phyloP scores from a whole-genome alignment of 495 filamentous ascomycete species.

The Hypoxylon crocopeplum region DNA sequence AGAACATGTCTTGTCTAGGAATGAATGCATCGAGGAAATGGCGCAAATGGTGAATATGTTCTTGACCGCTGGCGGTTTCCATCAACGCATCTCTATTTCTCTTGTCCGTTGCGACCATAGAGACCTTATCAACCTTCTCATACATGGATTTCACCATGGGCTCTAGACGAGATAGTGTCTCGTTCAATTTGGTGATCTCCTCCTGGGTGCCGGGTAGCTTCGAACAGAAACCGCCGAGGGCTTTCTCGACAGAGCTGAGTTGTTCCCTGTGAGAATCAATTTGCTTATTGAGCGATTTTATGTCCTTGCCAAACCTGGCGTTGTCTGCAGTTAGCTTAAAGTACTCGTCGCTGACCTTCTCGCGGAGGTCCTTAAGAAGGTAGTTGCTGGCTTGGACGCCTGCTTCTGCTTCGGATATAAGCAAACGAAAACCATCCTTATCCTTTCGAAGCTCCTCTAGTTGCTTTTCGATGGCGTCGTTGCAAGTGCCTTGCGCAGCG shows the following conservation, averaged over 20 bases:
- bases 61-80: slow-evolving; percentile 8
- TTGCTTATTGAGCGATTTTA: slow-evolving; percentile 24
- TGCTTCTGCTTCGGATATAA: slow-evolving; percentile 20
- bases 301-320: slow-evolving; percentile 27
- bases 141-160: slow-evolving; percentile 23
- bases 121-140: slow-evolving; percentile 19
- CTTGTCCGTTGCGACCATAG: background rate
- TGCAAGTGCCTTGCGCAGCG: background rate
- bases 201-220: slow-evolving; percentile 4
- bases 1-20: slow-evolving; percentile 23
- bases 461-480: slow-evolving; percentile 22
- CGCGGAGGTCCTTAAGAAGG: slow-evolving; percentile 18
- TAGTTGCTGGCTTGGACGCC: slow-evolving; percentile 11
- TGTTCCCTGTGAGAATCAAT: slow-evolving; percentile 12
- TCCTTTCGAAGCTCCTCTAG: slow-evolving; percentile 27
- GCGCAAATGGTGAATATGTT: slow-evolving; percentile 11
- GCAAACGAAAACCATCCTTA: slow-evolving; percentile 15
- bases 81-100: slow-evolving; percentile 11
- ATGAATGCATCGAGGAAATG: slow-evolving; percentile 17
- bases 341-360: slow-evolving; percentile 27
- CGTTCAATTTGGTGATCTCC: slow-evolving; percentile 18
- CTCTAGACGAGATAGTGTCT: slow-evolving; percentile 22
- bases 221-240: slow-evolving; percentile 3
- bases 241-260: slow-evolving; percentile 7
- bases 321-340: slow-evolving; percentile 27